Evolutionary conservation across 2,329 filamentous ascomycete species (phyloP).

Genomic region (Claviceps sp.): DNA sequence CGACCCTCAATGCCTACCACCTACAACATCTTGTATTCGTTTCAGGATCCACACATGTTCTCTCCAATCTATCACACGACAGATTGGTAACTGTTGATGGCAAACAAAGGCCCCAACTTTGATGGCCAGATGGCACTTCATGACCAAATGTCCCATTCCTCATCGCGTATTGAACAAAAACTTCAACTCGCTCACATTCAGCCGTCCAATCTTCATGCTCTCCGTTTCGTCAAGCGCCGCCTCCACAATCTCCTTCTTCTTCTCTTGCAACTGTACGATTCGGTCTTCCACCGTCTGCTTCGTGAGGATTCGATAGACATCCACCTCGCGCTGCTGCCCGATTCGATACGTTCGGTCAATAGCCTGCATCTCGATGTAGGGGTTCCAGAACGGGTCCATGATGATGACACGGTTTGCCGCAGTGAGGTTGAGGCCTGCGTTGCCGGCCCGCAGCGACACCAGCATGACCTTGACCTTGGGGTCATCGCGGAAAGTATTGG

Average conservation of each 20-base stretch:
- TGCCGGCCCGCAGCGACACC: constrained; percentile 69
- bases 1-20: no score
- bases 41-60: no score
- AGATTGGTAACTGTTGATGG: no score
- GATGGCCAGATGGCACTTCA: not conserved
- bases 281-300: constrained; percentile 74
- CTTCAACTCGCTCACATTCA: constrained; percentile 53
- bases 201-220: constrained; percentile 49
- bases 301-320: constrained; percentile 69
- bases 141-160: not conserved
- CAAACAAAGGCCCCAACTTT: no score
- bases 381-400: constrained; percentile 90
- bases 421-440: constrained; percentile 74
- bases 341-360: constrained; percentile 84
- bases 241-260: constrained; percentile 65
- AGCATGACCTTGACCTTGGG: constrained; percentile 60
- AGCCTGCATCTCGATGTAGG: constrained; percentile 83
- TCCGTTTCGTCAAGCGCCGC: constrained; percentile 68
- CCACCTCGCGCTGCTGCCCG: constrained; percentile 60
- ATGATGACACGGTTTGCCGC: constrained; percentile 77
- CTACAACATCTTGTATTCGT: no score
- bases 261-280: constrained; percentile 65
- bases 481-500: constrained; percentile 52
- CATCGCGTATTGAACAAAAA: constrained; percentile 44
- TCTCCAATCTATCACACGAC: no score